Evolutionary conservation across 2,329 filamentous ascomycete species (phyloP).

Genomic region (Plectosphaerella plurivora): DNA sequence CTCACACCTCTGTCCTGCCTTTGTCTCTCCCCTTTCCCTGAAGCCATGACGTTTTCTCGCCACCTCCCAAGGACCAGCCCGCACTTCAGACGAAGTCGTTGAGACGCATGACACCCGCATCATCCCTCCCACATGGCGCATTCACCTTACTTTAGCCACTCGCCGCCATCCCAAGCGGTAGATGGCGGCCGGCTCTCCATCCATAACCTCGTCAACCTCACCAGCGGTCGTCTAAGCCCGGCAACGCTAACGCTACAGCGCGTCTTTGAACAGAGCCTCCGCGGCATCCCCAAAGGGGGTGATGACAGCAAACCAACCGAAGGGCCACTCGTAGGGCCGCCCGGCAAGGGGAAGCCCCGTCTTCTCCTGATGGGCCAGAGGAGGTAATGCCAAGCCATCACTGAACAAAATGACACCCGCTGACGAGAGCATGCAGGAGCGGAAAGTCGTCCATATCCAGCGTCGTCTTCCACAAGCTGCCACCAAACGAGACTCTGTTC

Average conservation of each 20-base stretch:
- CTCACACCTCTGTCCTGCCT: background rate
- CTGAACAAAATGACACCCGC: background rate
- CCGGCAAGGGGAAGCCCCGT: slow-evolving; percentile 69
- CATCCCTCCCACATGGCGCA: background rate
- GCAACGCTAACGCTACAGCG: slow-evolving; percentile 60
- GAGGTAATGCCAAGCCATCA: slow-evolving; percentile 54
- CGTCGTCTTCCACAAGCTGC: slow-evolving; percentile 98
- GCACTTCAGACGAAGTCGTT: slow-evolving; percentile 12
- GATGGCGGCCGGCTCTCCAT: slow-evolving; percentile 6
- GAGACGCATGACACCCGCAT: background rate
- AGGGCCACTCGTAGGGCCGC: slow-evolving; percentile 32
- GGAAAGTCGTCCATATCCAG: slow-evolving; percentile 98
- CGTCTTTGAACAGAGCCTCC: slow-evolving; percentile 57
- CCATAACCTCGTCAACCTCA: slow-evolving; percentile 24
- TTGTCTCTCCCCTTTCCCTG: background rate
- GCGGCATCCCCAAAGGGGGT: slow-evolving; percentile 42
- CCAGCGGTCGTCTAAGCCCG: slow-evolving; percentile 40
- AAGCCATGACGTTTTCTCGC: slow-evolving; percentile 1
- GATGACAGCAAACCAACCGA: slow-evolving; percentile 42
- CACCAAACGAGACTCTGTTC: slow-evolving; percentile 91
- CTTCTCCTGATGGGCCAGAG: slow-evolving; percentile 92
- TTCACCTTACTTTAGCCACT: slow-evolving; percentile 3
- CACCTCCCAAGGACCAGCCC: too few species aligned
- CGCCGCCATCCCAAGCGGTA: slow-evolving; percentile 11
- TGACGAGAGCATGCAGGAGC: slow-evolving; percentile 55